Percentiles rank a stretch among this genome's conserved stretches.
Conservation (phyloP, 257 asterid species). For the Petunia axillaris region DNA sequence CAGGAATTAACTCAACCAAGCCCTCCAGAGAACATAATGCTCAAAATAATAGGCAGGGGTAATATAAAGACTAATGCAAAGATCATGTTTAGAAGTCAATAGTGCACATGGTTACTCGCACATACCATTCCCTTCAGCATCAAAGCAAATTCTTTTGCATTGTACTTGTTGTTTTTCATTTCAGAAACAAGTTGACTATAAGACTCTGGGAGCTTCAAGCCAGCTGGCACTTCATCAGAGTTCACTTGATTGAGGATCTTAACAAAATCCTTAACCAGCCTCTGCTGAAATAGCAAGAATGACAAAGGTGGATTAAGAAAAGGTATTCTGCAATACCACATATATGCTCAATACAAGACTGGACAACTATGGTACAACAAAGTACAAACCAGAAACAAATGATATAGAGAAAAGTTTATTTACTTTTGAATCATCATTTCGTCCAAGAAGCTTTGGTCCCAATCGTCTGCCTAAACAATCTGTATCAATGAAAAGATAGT, state of each 20-base stretch:
- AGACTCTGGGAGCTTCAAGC: conserved; percentile 90
- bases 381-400: not conserved
- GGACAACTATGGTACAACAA: not conserved
- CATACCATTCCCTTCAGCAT: conserved; percentile 97
- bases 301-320: not conserved
- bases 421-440: conserved; percentile 93
- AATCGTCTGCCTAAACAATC: conserved; percentile 96
- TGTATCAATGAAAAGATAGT: conserved; percentile 38
- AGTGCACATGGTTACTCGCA: not conserved
- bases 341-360: conserved; percentile 5
- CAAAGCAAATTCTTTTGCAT: conserved; percentile 83
- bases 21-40: not conserved
- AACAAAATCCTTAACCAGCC: conserved; percentile 80
- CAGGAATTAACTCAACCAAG: not conserved
- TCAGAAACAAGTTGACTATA: conserved; percentile 91
- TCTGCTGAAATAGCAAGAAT: conserved; percentile 55
- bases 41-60: not conserved
- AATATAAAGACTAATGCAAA: not conserved
- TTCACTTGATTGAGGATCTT: conserved; percentile 92
- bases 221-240: conserved; percentile 81
- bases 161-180: conserved; percentile 78
- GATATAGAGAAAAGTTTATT: conserved; percentile 29
- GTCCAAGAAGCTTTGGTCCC: conserved; percentile 96
- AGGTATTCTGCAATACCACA: conserved; percentile 2
- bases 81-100: not conserved